Conservation (phyloP, 495 filamentous ascomycete genomes). For the Aspergillus indologenus region DNA sequence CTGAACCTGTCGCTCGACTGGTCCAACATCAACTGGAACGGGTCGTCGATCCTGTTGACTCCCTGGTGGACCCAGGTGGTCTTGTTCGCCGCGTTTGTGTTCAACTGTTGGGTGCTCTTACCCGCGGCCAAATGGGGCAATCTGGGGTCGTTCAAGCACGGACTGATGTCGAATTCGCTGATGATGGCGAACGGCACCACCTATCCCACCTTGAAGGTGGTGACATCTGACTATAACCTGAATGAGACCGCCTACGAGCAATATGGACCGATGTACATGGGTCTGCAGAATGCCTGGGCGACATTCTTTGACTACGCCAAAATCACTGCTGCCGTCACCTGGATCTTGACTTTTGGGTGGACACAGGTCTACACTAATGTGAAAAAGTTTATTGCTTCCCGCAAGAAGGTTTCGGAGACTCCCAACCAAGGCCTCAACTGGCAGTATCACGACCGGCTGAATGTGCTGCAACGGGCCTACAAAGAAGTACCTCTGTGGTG, state of each 20-base stretch:
- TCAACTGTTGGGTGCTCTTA: slow-evolving; percentile 54
- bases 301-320: slow-evolving; percentile 59
- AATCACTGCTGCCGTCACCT: slow-evolving; percentile 52
- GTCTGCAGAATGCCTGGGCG: slow-evolving; percentile 50
- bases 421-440: slow-evolving; percentile 41
- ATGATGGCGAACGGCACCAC: slow-evolving; percentile 47
- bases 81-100: slow-evolving; percentile 46
- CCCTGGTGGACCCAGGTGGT: slow-evolving; percentile 9
- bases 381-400: slow-evolving; percentile 34
- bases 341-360: slow-evolving; percentile 55
- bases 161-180: slow-evolving; percentile 54
- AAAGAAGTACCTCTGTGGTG: slow-evolving; percentile 55
- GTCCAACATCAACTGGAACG: slow-evolving; percentile 53
- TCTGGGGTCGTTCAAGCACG: slow-evolving; percentile 47
- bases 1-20: slow-evolving; percentile 56
- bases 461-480: slow-evolving; percentile 53
- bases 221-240: slow-evolving; percentile 46
- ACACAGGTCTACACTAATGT: slow-evolving; percentile 41
- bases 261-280: slow-evolving; percentile 50
- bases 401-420: slow-evolving; percentile 13
- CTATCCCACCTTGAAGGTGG: slow-evolving; percentile 46
- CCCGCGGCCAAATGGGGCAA: slow-evolving; percentile 55
- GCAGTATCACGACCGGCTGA: slow-evolving; percentile 53
- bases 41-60: slow-evolving; percentile 29
- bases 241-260: slow-evolving; percentile 54